These are phyloP conservation scores for Ogataea methanolica DNA, from an alignment of 805 yeast genomes.

Conservation along the genomic window DNA sequence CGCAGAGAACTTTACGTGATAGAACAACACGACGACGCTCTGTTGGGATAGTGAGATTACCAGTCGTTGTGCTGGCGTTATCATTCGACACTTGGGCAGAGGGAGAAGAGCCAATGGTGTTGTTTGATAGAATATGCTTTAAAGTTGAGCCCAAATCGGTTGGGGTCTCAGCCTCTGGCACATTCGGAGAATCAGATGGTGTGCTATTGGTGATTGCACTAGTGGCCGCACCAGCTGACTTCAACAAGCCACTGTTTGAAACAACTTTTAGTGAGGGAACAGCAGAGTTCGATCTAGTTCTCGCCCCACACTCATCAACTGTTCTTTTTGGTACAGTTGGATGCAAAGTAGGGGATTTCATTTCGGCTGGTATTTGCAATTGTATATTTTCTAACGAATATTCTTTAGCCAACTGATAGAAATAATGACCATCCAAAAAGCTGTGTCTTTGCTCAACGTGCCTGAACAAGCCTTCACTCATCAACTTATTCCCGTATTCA, in stretches of 20 bases:
- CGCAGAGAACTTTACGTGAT: constrained; percentile 61
- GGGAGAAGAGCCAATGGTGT: neutral
- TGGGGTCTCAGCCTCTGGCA: too few species aligned
- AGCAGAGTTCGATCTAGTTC: constrained; percentile 11
- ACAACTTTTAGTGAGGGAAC: constrained; percentile 9
- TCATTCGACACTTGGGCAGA: too few species aligned
- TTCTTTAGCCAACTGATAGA: constrained; percentile 65
- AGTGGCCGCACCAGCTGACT: neutral
- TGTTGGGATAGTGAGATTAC: neutral
- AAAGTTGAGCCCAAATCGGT: too few species aligned
- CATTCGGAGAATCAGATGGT: too few species aligned
- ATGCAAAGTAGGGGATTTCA: constrained; percentile 7
- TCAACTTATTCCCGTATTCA: constrained; percentile 68
- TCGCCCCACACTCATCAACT: neutral
- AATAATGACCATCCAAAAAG: constrained; percentile 89
- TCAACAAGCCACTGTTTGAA: neutral
- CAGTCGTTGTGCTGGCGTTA: neutral
- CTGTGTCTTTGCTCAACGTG: constrained; percentile 84
- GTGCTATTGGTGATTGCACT: neutral
- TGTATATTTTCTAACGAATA: constrained; percentile 34
- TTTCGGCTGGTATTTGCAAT: neutral
- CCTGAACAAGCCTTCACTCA: constrained; percentile 65
- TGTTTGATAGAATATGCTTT: too few species aligned
- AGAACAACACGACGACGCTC: constrained; percentile 40
- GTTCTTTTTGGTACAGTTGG: constrained; percentile 9